Conservation (phyloP, 345 rosid genomes). For the Orychophragmus violaceus region DNA sequence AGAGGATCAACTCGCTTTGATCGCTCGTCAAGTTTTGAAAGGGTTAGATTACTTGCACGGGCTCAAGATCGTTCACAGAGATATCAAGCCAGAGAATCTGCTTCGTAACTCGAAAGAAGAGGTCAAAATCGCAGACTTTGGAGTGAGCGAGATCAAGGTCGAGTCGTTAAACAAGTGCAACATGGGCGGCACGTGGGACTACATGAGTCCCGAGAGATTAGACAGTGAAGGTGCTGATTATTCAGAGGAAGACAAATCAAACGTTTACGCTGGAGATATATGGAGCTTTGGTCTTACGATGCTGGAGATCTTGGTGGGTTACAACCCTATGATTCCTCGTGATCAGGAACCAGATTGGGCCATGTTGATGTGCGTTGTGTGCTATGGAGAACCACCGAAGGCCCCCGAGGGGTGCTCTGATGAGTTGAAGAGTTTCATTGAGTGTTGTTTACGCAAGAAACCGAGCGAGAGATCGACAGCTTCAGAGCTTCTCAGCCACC, state of each 20-base stretch:
- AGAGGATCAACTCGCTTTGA: slow-evolving; percentile 41
- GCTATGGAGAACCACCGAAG: slow-evolving; percentile 67
- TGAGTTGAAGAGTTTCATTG: slow-evolving; percentile 56
- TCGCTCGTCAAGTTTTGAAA: slow-evolving; percentile 55
- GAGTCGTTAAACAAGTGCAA: slow-evolving; percentile 63
- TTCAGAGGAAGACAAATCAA: slow-evolving; percentile 43
- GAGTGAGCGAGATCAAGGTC: slow-evolving; percentile 69
- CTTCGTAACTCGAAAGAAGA: slow-evolving; percentile 49
- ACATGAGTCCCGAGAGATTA: slow-evolving; percentile 86
- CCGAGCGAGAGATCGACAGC: slow-evolving; percentile 60
- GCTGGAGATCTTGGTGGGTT: slow-evolving; percentile 67
- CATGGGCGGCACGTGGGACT: slow-evolving; percentile 80
- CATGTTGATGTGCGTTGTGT: slow-evolving; percentile 67
- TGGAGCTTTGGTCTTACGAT: slow-evolving; percentile 84
- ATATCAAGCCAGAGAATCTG: slow-evolving; percentile 71
- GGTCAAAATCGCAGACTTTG: slow-evolving; percentile 81
- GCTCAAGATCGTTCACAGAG: slow-evolving; percentile 68
- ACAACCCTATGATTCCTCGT: slow-evolving; percentile 48
- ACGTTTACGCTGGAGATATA: slow-evolving; percentile 73
- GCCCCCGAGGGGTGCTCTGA: slow-evolving; percentile 46
- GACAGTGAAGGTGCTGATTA: slow-evolving; percentile 46
- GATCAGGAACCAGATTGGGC: slow-evolving; percentile 75
- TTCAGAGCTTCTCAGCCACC: slow-evolving; percentile 55
- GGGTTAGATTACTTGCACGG: slow-evolving; percentile 61
- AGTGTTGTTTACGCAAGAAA: slow-evolving; percentile 74